These are phyloP conservation scores for Gastrolobium villosum DNA, from an alignment of 306 rosid genomes.

Conservation along the genomic window DNA sequence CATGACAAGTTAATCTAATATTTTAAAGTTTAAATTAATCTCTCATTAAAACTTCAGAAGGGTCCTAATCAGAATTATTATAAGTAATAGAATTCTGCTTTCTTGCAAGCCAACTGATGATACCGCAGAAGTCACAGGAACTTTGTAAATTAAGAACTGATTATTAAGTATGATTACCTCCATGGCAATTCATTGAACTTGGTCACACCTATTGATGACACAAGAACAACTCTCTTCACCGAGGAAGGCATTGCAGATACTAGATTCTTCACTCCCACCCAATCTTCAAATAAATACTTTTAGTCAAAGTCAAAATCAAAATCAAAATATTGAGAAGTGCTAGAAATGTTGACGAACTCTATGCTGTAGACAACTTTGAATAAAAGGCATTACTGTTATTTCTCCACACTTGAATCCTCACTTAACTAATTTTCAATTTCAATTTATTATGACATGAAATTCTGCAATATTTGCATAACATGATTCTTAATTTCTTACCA, in stretches of 20 bases:
- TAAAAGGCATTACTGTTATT: slow-evolving; percentile 6
- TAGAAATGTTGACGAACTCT: slow-evolving; percentile 1
- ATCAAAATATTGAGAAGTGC: slow-evolving; percentile 34
- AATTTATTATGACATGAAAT: slow-evolving; percentile 33
- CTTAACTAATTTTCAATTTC: slow-evolving; percentile 41
- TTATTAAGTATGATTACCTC: slow-evolving; percentile 71
- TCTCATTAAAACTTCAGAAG: not conserved
- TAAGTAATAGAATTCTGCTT: not conserved
- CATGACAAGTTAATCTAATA: not conserved
- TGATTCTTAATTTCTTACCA: slow-evolving; percentile 84
- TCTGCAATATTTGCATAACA: not conserved
- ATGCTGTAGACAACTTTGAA: not conserved
- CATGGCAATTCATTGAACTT: slow-evolving; percentile 92
- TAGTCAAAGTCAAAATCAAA: slow-evolving; percentile 34
- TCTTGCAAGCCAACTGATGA: slow-evolving; percentile 17
- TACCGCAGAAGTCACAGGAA: slow-evolving; percentile 1
- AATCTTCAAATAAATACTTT: slow-evolving; percentile 67
- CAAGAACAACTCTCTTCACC: slow-evolving; percentile 88
- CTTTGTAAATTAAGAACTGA: slow-evolving; percentile 38
- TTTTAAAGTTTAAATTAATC: not conserved
- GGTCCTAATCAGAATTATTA: not conserved
- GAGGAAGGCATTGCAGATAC: slow-evolving; percentile 81
- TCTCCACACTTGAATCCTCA: slow-evolving; percentile 25
- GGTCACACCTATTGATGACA: slow-evolving; percentile 96
- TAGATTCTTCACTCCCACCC: slow-evolving; percentile 95